phyloP scores from a whole-genome alignment of 768 basidiomycete genomes.

The Coprinopsis cinerea region DNA sequence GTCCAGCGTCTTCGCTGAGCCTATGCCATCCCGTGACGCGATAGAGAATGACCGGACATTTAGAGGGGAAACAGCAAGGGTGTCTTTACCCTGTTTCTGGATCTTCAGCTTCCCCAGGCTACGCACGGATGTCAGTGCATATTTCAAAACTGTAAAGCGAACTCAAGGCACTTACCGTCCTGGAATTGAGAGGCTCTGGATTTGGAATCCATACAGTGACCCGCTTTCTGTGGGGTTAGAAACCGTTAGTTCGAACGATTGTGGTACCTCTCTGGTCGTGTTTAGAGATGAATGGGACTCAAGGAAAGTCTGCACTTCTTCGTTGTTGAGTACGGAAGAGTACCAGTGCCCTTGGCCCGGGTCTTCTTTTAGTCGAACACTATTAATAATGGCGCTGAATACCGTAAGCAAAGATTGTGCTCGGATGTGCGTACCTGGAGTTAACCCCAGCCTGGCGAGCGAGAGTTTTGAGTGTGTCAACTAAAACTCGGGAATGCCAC shows the following conservation, averaged over 20 bases:
- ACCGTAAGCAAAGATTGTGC: not conserved
- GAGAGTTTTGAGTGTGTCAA: slow-evolving; percentile 56
- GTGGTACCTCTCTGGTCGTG: not conserved
- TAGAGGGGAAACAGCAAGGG: slow-evolving; percentile 6
- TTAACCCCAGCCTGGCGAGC: slow-evolving; percentile 35
- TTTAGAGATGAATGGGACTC: slow-evolving; percentile 19
- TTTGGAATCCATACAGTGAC: slow-evolving; percentile 62
- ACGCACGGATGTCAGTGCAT: slow-evolving; percentile 1
- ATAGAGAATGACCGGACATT: slow-evolving; percentile 14
- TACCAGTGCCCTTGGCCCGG: slow-evolving; percentile 68
- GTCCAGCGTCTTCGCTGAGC: not conserved
- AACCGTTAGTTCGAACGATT: slow-evolving; percentile 66
- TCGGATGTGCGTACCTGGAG: slow-evolving; percentile 36
- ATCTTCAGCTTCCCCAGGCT: slow-evolving; percentile 37
- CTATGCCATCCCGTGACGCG: not conserved
- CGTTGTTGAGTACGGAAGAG: slow-evolving; percentile 47
- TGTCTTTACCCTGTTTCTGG: not conserved
- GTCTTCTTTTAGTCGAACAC: slow-evolving; percentile 50
- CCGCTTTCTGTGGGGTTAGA: slow-evolving; percentile 65
- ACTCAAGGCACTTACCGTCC: slow-evolving; percentile 50
- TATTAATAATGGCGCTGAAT: not conserved
- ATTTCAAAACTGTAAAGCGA: not conserved
- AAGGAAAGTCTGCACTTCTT: slow-evolving; percentile 52
- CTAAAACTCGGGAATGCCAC: slow-evolving; percentile 72
- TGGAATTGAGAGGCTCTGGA: slow-evolving; percentile 52